These are phyloP conservation scores for Colletotrichum karsti DNA, from an alignment of 2,329 filamentous ascomycete species.

Conservation along the genomic window DNA sequence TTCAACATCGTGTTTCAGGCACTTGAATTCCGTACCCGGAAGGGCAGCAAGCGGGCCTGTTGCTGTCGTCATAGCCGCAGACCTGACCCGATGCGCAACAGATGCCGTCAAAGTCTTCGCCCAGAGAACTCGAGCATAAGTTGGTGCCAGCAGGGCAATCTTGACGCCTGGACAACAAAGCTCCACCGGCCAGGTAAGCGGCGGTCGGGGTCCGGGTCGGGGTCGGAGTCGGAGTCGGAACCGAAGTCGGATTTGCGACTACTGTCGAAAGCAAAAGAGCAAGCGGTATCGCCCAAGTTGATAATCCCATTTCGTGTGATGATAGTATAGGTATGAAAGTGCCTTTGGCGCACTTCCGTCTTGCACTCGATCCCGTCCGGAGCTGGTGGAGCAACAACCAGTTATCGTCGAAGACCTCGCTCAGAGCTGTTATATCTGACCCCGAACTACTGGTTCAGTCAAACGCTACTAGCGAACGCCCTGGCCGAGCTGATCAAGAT, in stretches of 20 bases:
- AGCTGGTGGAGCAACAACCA: background rate
- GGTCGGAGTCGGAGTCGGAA: conserved; percentile 7
- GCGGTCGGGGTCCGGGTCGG: background rate
- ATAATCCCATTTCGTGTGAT: conserved; percentile 11
- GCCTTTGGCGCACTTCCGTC: too few species aligned
- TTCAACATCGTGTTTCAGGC: background rate
- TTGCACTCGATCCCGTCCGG: too few species aligned
- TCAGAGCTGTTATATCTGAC: background rate
- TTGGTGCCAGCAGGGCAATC: conserved; percentile 58
- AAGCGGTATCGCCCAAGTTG: background rate
- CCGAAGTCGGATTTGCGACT: background rate
- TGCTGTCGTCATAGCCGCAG: conserved; percentile 58
- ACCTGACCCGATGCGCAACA: conserved; percentile 61
- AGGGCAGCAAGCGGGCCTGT: conserved; percentile 63
- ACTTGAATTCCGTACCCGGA: conserved; percentile 47
- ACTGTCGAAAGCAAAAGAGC: background rate
- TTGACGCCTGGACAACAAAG: conserved; percentile 29
- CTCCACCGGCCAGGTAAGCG: conserved; percentile 1
- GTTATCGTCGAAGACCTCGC: background rate
- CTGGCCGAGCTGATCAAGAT: too few species aligned
- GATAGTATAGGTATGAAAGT: too few species aligned
- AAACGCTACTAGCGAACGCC: background rate
- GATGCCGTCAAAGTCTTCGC: conserved; percentile 54
- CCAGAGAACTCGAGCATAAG: conserved; percentile 56
- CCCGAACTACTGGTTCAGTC: background rate